Evolutionary conservation across 148 eudicot species (phyloP).

Genomic region (Gaultheria prostrata): DNA sequence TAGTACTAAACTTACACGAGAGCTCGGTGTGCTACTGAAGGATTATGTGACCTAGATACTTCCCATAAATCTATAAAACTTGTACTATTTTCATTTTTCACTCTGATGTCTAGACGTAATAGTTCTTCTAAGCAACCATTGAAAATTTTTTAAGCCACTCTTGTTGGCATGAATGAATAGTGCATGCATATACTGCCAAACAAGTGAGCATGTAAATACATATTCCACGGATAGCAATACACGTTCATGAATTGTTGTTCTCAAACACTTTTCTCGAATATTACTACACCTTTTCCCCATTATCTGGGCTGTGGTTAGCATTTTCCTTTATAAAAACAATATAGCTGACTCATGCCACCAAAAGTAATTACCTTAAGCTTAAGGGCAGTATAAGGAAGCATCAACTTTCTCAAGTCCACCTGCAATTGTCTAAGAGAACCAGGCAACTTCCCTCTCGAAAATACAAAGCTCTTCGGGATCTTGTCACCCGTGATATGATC

Average conservation of each 20-base stretch:
- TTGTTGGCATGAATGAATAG: neutral
- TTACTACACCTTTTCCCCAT: no score
- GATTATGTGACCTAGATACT: neutral
- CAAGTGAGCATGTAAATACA: no score
- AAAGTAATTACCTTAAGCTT: slow-evolving; percentile 62
- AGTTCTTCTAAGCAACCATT: neutral
- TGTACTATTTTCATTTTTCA: neutral
- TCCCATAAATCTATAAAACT: neutral
- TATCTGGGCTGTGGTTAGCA: no score
- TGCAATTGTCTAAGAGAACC: slow-evolving; percentile 55
- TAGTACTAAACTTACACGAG: neutral
- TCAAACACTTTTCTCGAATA: no score
- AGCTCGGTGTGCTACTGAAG: neutral
- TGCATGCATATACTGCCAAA: neutral
- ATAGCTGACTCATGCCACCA: neutral
- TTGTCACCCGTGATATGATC: slow-evolving; percentile 76
- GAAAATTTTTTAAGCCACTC: neutral
- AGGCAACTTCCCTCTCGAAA: slow-evolving; percentile 63
- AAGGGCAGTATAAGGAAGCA: slow-evolving; percentile 90
- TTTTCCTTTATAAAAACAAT: neutral
- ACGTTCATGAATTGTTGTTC: no score
- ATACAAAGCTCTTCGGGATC: slow-evolving; percentile 81
- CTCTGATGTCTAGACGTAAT: neutral
- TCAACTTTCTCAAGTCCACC: slow-evolving; percentile 27
- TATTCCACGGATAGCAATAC: no score